These are phyloP conservation scores for Zopfia rhizophila DNA, from an alignment of 2,329 filamentous ascomycete genomes.

Conservation along the genomic window DNA sequence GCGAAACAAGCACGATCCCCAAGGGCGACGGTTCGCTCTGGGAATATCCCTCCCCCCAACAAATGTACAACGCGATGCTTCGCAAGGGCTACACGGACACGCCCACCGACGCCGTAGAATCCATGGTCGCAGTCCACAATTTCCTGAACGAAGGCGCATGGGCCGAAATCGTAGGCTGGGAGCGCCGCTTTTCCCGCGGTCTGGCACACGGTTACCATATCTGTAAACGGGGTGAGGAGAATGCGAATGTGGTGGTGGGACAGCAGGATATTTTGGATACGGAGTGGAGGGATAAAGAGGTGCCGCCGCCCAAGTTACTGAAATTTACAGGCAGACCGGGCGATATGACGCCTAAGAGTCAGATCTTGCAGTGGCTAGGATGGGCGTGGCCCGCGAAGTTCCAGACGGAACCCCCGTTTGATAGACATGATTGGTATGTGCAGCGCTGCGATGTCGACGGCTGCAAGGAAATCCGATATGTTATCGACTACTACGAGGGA, in stretches of 20 bases:
- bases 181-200: constrained; percentile 82
- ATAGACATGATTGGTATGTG: constrained; percentile 97
- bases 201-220: constrained; percentile 76
- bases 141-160: constrained; percentile 98
- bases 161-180: constrained; percentile 95
- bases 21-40: constrained; percentile 82
- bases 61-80: constrained; percentile 99
- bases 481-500: constrained; percentile 96
- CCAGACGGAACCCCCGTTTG: constrained; percentile 85
- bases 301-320: constrained; percentile 74
- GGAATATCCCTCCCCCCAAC: constrained; percentile 98
- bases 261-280: constrained; percentile 44
- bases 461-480: constrained; percentile 83
- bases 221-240: constrained; percentile 80
- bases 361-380: constrained; percentile 82
- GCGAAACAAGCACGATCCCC: constrained; percentile 91
- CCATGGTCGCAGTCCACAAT: constrained; percentile 98
- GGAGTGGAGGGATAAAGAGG: constrained; percentile 46
- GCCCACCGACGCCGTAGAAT: constrained; percentile 89
- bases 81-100: constrained; percentile 97
- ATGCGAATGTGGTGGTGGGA: constrained; percentile 62
- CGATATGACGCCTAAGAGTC: constrained; percentile 91
- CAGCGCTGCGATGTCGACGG: constrained; percentile 72
- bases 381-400: constrained; percentile 83
- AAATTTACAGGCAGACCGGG: constrained; percentile 90